A percentile compares a stretch with the other conserved stretches of the same genome.
Evolutionary conservation across 1,284 basidiomycete genomes (phyloP).

Genomic region (Mycosarcoma maydis): DNA sequence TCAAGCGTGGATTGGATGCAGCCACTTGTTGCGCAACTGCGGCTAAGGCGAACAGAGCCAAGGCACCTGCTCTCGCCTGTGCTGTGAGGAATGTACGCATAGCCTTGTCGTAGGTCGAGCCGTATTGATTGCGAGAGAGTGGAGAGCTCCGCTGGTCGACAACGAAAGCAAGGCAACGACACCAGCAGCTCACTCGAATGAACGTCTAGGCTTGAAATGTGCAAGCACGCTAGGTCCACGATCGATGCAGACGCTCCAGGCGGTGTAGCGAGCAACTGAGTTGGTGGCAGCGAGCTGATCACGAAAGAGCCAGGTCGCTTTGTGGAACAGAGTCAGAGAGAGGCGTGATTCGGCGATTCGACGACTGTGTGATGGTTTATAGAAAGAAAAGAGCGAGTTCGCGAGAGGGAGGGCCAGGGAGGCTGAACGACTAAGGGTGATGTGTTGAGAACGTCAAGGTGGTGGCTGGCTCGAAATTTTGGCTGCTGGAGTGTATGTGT

Average conservation of each 20-base stretch:
- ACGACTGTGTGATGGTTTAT: too few relatives aligned
- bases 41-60: slow-evolving; percentile 22
- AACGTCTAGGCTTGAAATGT: too few relatives aligned
- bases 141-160: too few relatives aligned
- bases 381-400: too few relatives aligned
- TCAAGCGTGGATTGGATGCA: slow-evolving; percentile 35
- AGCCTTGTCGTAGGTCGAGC: neutral
- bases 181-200: too few relatives aligned
- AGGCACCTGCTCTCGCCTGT: slow-evolving; percentile 13
- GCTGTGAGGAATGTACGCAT: slow-evolving; percentile 11
- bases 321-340: too few relatives aligned
- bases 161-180: neutral
- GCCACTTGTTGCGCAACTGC: slow-evolving; percentile 7
- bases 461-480: neutral
- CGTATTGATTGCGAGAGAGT: neutral
- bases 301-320: too few relatives aligned
- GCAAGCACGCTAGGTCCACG: neutral
- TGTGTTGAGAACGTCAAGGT: too few relatives aligned
- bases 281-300: too few relatives aligned
- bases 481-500: neutral
- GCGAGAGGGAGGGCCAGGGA: too few relatives aligned
- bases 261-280: too few relatives aligned
- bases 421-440: neutral
- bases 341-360: too few relatives aligned
- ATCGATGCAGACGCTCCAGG: slow-evolving; percentile 8